Base-by-base conservation (phyloP, 1,284 basidiomycete genomes). In the Ceratorhiza oryzae-sativae region DNA sequence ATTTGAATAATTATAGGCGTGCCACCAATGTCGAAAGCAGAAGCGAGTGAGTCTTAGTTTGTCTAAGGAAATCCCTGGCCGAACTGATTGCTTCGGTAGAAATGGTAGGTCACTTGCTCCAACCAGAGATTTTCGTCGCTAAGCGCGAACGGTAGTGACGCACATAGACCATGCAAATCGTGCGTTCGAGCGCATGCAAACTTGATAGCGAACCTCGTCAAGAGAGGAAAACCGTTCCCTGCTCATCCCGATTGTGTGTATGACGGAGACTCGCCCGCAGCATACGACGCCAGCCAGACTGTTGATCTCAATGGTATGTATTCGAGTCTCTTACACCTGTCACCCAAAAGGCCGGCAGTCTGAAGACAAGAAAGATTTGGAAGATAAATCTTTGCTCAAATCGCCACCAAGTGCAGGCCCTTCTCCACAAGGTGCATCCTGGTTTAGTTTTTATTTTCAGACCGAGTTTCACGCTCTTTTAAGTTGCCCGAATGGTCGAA, bases 181-280 rank as follows among this genome's bases (percentile, higher is more conserved):
- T 68, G 65, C 20, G 65, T 68, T 46, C 65, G 65, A 55, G 65
- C 65, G 8, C 65, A 68, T 23, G 65, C 65, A 10, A 68, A 68
- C 36, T 30, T 68, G 10, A 68, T 68, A 20, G 65, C 65, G 9
- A 68, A 68, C 32, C 32, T 53, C 8, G 65, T 68, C 23, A 68
- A 68, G 46, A 34, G 65, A 45, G 65, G 65, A 30, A 68, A 68
- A 42, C 65, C 65, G 5, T 68, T 68, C n/a, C 65, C 65, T 45
- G 65, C 65, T 27, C 65, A 53, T 20, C 65, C 65, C 18, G 65
- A 68, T 58, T 68, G 65, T n/a, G 65, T 68, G 51, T 68, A 68
- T 23, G 65, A 68, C 25, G 65, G 65, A 8, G 65, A 68, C n/a
- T 68, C 65, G 36, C 65, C 65, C 20, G 39, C 51, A 42, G 15